phyloP scores from a whole-genome alignment of 495 filamentous ascomycete genomes.

The Apiosordaria backusii region DNA sequence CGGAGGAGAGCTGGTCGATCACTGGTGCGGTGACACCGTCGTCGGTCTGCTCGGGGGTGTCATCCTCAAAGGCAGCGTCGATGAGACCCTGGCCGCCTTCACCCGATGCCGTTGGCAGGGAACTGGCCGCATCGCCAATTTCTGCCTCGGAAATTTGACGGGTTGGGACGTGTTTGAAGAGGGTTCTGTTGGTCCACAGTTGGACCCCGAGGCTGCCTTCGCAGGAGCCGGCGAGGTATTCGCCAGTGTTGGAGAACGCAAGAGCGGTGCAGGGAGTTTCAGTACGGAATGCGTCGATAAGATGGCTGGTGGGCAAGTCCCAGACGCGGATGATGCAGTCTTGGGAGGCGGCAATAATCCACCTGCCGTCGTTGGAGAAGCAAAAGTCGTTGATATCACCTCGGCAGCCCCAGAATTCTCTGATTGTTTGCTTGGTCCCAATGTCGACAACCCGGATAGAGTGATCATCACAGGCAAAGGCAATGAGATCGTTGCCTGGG shows the following conservation, averaged over 20 bases:
- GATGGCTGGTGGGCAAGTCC: constrained; percentile 92
- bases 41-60: constrained; percentile 43
- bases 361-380: constrained; percentile 90
- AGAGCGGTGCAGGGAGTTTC: constrained; percentile 73
- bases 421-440: constrained; percentile 81
- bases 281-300: constrained; percentile 83
- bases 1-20: constrained; percentile 69
- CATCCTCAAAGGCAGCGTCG: constrained; percentile 65
- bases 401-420: constrained; percentile 89
- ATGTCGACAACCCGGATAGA: constrained; percentile 86
- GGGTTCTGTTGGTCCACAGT: constrained; percentile 88
- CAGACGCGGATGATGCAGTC: constrained; percentile 82
- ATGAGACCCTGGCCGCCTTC: constrained; percentile 66
- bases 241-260: constrained; percentile 82
- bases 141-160: constrained; percentile 73
- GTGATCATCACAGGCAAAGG: constrained; percentile 83
- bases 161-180: constrained; percentile 84
- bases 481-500: constrained; percentile 77
- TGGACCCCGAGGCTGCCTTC: constrained; percentile 82
- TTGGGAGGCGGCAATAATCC: constrained; percentile 85
- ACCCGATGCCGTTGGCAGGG: constrained; percentile 71
- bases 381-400: constrained; percentile 78
- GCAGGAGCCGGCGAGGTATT: constrained; percentile 86
- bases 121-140: constrained; percentile 57
- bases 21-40: constrained; percentile 46